Evolutionary conservation across 2,329 filamentous ascomycete genomes (phyloP).

Genomic region (Aureobasidium sp.): DNA sequence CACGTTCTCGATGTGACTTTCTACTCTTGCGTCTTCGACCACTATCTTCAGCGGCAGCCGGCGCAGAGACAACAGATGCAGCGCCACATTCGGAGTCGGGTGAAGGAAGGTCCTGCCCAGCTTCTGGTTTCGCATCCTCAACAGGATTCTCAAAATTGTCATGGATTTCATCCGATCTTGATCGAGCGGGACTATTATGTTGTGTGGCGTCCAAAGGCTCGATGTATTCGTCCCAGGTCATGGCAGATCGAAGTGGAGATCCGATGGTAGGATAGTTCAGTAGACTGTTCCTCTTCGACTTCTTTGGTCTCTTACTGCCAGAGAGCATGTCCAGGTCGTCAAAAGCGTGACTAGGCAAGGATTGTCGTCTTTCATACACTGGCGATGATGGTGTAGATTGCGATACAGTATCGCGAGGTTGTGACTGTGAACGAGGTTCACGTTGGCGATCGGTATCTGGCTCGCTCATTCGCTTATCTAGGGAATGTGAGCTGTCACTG

Average conservation of each 20-base stretch:
- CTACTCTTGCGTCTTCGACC: conserved; percentile 29
- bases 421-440: neutral
- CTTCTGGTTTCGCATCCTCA: neutral
- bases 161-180: neutral
- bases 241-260: conserved; percentile 39
- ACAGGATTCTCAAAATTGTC: neutral
- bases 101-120: neutral
- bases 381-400: conserved; percentile 9
- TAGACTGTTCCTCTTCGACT: conserved; percentile 36
- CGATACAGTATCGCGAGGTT: neutral
- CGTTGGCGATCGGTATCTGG: neutral
- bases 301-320: conserved; percentile 38
- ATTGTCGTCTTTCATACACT: conserved; percentile 10
- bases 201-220: conserved; percentile 16
- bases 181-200: neutral
- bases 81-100: conserved; percentile 18
- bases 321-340: conserved; percentile 29
- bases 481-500: neutral
- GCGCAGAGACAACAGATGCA: conserved; percentile 24
- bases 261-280: conserved; percentile 36
- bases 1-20: conserved; percentile 25
- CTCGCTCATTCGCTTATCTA: conserved; percentile 3
- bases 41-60: conserved; percentile 26
- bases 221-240: conserved; percentile 39
- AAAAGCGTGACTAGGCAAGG: conserved; percentile 29